Evolutionary conservation across 2,329 filamentous ascomycete genomes (phyloP), one percentile per base, ranked within the genome.

Genomic region (Colletotrichum ledebouriae): DNA sequence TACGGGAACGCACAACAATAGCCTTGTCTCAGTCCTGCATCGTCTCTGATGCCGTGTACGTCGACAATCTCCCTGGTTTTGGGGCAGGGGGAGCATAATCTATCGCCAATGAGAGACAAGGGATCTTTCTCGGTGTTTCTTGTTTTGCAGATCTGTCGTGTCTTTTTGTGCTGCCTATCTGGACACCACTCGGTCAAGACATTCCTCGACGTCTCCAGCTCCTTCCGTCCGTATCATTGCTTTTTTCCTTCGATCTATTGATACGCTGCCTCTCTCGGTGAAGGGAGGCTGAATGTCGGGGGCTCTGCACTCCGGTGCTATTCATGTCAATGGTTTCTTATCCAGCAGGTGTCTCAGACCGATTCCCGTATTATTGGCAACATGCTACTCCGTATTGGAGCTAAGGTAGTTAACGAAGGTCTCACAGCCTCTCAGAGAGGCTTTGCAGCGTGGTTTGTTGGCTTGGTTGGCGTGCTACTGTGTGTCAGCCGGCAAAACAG

Each of bases 91-190:
- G 3, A 10, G 37, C 6, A 39, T 15, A 33, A 25, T 42, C 37
- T 56, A 42, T 56, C 29, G 20, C 34, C 53, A 56, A 42, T 42
- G 37, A 56, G 53, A 56, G 29, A 4, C 53, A 56, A 42, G 37
- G 17, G 53, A n/a, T 39, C 53, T 56, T 17, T 56, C 7, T 56
- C 37, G 22, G 9, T 56, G 15, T 56, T 22, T 56, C 37, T 0
- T 41, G 0, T 56, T n/a, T 11, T 17, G 22, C 34, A 10, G 3
- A 6, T n/a, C 11, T 25, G 46, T 17, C 13, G 17, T 11, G 46
- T 49, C 6, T 25, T 17, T 25, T 25, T 9, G 17, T 17, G 17
- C 17, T 20, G 4, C 10, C 11, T 39, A 39, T 39, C 37, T 12
- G 13, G 37, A 39, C 9, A 13, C 37, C 9, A 39, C 11, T 49